Conservation (phyloP, 2,329 filamentous ascomycete genomes). For the Claviceps paspali region DNA sequence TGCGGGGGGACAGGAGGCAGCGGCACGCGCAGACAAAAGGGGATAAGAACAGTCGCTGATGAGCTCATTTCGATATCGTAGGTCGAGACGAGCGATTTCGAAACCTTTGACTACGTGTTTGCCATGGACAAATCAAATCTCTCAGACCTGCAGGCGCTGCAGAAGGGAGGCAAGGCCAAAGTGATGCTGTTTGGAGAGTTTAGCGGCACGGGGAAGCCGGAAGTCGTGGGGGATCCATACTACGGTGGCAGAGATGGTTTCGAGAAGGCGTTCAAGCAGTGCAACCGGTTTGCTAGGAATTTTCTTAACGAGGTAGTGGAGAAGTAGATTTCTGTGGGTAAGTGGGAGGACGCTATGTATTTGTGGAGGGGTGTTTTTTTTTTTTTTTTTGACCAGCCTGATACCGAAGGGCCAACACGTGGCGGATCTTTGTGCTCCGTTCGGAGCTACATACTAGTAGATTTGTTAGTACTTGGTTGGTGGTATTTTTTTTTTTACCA, state of each 20-base stretch:
- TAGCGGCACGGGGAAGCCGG: constrained; percentile 47
- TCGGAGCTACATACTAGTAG: no score
- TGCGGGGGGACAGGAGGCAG: no score
- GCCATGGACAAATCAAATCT: constrained; percentile 87
- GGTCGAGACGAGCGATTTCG: constrained; percentile 55
- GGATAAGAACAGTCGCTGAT: neutral
- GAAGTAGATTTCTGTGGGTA: constrained; percentile 3
- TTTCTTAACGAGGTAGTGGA: constrained; percentile 47
- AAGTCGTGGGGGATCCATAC: constrained; percentile 79
- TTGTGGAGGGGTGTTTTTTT: no score
- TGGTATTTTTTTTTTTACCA: no score
- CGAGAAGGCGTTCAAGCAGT: constrained; percentile 74
- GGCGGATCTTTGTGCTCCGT: no score
- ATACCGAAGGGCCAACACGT: no score
- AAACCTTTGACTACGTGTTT: constrained; percentile 80
- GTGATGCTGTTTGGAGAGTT: constrained; percentile 76
- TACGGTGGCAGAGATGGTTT: constrained; percentile 79
- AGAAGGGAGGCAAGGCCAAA: constrained; percentile 43
- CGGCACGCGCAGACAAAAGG: neutral
- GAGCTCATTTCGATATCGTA: constrained; percentile 11
- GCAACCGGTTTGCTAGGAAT: constrained; percentile 57
- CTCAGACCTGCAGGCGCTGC: constrained; percentile 47
- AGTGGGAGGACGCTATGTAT: no score
- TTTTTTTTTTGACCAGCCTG: no score
- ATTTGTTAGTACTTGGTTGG: no score